A percentile compares a stretch with the other conserved stretches of the same genome.
Evolutionary conservation across 2,329 filamentous ascomycete genomes (phyloP).

Genomic region (Cordyceps fumosorosea): DNA sequence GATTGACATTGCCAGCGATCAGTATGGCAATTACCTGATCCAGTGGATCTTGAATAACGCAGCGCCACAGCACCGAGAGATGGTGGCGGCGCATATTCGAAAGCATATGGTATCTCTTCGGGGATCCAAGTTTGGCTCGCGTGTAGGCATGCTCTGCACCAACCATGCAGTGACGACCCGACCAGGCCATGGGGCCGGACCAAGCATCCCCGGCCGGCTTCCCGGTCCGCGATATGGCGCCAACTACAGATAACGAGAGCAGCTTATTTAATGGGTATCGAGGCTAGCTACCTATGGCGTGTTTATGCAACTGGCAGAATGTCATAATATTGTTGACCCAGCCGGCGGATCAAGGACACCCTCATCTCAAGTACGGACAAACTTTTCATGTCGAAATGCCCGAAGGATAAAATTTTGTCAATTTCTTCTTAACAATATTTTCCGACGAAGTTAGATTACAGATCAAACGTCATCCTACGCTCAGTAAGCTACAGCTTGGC

Average conservation of each 20-base stretch:
- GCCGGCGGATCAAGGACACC: conserved; percentile 17
- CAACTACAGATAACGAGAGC: conserved; percentile 40
- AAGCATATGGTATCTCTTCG: conserved; percentile 99
- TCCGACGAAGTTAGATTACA: conserved; percentile 46
- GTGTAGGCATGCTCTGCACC: conserved; percentile 97
- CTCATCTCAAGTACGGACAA: conserved; percentile 18
- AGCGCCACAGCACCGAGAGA: conserved; percentile 78
- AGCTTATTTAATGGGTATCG: conserved; percentile 24
- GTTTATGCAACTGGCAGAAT: conserved; percentile 12
- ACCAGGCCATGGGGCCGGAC: conserved; percentile 74
- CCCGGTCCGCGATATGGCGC: conserved; percentile 52
- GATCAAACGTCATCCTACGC: conserved; percentile 53
- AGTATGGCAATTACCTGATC: conserved; percentile 97
- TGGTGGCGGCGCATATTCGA: conserved; percentile 88
- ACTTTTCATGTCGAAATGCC: conserved; percentile 28
- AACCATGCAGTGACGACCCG: conserved; percentile 87
- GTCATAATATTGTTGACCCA: conserved; percentile 12
- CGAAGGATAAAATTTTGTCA: conserved; percentile 39
- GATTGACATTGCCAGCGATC: conserved; percentile 96
- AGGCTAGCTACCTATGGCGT: conserved; percentile 4
- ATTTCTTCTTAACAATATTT: conserved; percentile 42
- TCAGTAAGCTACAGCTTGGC: conserved; percentile 40
- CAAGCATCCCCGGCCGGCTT: conserved; percentile 52
- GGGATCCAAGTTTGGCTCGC: conserved; percentile 96
- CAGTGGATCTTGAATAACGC: conserved; percentile 95